phyloP scores from a whole-genome alignment of 768 basidiomycete genomes.

The Calocera cornea region DNA sequence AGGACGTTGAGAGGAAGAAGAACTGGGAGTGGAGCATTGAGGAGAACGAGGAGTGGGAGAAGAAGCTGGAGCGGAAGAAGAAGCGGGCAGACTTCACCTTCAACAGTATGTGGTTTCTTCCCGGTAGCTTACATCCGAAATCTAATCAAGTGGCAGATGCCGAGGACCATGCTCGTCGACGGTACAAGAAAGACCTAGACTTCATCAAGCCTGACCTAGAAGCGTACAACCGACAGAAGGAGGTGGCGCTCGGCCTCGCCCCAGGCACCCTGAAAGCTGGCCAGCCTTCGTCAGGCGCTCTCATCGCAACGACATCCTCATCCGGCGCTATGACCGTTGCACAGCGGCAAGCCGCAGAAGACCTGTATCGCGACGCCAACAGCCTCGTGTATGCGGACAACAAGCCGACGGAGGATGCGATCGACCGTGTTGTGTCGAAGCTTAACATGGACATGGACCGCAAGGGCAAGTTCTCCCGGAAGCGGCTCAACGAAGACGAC shows the following conservation, averaged over 20 bases:
- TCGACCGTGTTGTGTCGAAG: constrained; percentile 81
- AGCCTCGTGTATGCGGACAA: constrained; percentile 86
- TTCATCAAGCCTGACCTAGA: constrained; percentile 75
- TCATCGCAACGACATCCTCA: constrained; percentile 41
- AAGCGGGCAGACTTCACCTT: constrained; percentile 82
- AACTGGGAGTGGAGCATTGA: constrained; percentile 94
- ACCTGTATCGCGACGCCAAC: constrained; percentile 86
- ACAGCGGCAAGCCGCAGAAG: constrained; percentile 49
- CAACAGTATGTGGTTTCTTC: constrained; percentile 46
- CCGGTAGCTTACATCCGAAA: not conserved
- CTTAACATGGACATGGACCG: constrained; percentile 88
- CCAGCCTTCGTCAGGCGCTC: constrained; percentile 27
- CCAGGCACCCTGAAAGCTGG: constrained; percentile 47
- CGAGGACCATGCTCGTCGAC: constrained; percentile 71
- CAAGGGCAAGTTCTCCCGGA: constrained; percentile 79
- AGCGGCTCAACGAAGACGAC: constrained; percentile 78
- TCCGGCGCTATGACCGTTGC: constrained; percentile 24
- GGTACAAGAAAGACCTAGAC: constrained; percentile 88
- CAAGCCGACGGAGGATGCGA: constrained; percentile 90
- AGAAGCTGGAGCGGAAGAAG: constrained; percentile 67
- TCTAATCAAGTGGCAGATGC: constrained; percentile 44
- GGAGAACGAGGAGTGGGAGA: constrained; percentile 94
- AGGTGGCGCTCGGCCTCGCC: constrained; percentile 59
- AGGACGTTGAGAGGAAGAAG: constrained; percentile 47
- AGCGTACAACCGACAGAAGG: constrained; percentile 81